Conservation (phyloP, 1,284 basidiomycete species). For the Fomitopsis palustris region DNA sequence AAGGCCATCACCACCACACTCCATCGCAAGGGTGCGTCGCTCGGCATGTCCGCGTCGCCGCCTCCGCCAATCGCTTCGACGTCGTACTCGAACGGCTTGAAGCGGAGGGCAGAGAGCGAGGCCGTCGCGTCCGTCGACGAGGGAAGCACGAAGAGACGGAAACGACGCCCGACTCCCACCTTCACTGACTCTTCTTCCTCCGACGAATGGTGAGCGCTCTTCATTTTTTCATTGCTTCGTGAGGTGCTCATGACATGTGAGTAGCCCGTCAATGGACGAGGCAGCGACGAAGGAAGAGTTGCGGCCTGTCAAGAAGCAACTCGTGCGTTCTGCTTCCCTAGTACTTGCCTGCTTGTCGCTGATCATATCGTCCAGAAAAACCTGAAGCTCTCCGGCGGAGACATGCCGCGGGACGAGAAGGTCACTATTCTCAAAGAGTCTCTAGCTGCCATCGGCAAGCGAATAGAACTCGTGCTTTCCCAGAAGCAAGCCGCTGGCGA, state of each 20-base stretch:
- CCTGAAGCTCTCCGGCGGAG: conserved; percentile 88
- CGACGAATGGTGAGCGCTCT: conserved; percentile 73
- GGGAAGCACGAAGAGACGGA: conserved; percentile 65
- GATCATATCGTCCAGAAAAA: conserved; percentile 65
- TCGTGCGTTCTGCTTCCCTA: conserved; percentile 49
- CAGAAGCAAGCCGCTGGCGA: conserved; percentile 75
- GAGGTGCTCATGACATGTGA: background rate
- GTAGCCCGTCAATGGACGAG: conserved; percentile 95
- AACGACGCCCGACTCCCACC: conserved; percentile 85
- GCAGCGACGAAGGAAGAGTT: conserved; percentile 91
- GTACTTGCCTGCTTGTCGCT: background rate
- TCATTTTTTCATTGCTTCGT: conserved; percentile 2
- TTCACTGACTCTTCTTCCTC: conserved; percentile 89
- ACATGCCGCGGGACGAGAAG: conserved; percentile 92
- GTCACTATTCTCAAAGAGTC: conserved; percentile 96
- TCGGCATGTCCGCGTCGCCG: conserved; percentile 66
- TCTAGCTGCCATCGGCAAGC: conserved; percentile 87
- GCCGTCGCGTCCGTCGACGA: conserved; percentile 78
- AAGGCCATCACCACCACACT: conserved; percentile 77
- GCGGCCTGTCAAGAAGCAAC: conserved; percentile 94
- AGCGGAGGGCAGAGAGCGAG: conserved; percentile 78
- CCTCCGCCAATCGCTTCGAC: conserved; percentile 71
- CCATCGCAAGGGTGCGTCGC: conserved; percentile 47
- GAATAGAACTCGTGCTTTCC: conserved; percentile 84
- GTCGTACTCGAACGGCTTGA: conserved; percentile 54